Evolutionary conservation across 2,329 filamentous ascomycete genomes (phyloP).

Genomic region (Hypoxylon sp.): DNA sequence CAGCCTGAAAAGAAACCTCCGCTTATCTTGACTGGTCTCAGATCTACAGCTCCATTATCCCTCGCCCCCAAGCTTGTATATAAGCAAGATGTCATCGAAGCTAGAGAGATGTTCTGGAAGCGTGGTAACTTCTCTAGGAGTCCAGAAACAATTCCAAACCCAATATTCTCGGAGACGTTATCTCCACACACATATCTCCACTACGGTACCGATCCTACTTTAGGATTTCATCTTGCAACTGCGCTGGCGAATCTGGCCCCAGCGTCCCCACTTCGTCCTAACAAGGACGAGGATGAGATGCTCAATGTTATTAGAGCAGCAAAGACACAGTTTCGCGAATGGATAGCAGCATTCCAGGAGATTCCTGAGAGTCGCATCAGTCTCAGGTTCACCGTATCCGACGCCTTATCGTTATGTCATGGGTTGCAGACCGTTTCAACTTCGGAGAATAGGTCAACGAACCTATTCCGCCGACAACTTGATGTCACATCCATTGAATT

Average conservation of each 20-base stretch:
- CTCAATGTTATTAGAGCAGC: slow-evolving; percentile 54
- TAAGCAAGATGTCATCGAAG: slow-evolving; percentile 42
- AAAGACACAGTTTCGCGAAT: slow-evolving; percentile 62
- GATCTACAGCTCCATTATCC: slow-evolving; percentile 58
- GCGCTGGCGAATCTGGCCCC: slow-evolving; percentile 59
- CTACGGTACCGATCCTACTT: slow-evolving; percentile 65
- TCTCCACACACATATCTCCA: slow-evolving; percentile 59
- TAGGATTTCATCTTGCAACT: slow-evolving; percentile 70
- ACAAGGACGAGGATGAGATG: slow-evolving; percentile 23
- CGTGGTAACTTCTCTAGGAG: slow-evolving; percentile 51
- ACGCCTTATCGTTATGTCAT: slow-evolving; percentile 67
- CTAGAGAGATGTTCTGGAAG: slow-evolving; percentile 56
- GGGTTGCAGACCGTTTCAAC: slow-evolving; percentile 61
- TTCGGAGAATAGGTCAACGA: slow-evolving; percentile 54
- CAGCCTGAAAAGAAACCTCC: not conserved
- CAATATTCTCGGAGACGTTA: slow-evolving; percentile 60
- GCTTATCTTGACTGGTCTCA: slow-evolving; percentile 52
- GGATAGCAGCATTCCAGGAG: slow-evolving; percentile 60
- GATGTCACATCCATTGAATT: slow-evolving; percentile 60
- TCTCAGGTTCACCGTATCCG: slow-evolving; percentile 64
- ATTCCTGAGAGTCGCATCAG: slow-evolving; percentile 51
- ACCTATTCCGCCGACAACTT: slow-evolving; percentile 61
- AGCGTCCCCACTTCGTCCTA: slow-evolving; percentile 57
- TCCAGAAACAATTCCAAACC: slow-evolving; percentile 58
- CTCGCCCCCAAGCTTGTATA: slow-evolving; percentile 50